Percentiles rank a stretch among this genome's conserved stretches.
Evolutionary conservation across 176 grass and related monocot species (phyloP).

Genomic region (Oryza meyeriana): DNA sequence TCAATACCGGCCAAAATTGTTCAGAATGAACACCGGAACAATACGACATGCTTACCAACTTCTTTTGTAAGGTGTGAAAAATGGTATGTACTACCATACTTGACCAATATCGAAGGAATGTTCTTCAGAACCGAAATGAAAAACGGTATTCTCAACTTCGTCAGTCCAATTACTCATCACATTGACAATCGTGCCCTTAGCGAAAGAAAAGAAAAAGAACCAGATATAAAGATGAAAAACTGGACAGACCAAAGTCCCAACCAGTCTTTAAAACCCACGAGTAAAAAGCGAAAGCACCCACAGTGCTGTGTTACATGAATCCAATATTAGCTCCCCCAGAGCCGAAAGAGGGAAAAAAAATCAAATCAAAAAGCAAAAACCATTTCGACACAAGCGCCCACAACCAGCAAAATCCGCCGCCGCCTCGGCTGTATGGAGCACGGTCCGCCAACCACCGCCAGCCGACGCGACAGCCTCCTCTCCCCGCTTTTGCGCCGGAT

Average conservation of each 20-base stretch:
- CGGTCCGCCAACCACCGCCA: neutral
- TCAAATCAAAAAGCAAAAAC: neutral
- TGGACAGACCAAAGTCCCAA: neutral
- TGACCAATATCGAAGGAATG: too few species aligned
- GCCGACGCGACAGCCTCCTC: neutral
- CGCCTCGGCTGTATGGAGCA: neutral
- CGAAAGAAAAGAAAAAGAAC: neutral
- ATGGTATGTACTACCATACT: too few species aligned
- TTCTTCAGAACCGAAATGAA: too few species aligned
- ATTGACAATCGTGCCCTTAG: neutral
- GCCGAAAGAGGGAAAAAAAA: neutral
- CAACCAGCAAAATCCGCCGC: neutral
- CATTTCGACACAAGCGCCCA: neutral
- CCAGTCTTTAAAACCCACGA: constrained; percentile 16
- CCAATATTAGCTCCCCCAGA: neutral
- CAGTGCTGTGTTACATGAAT: neutral
- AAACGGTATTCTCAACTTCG: neutral
- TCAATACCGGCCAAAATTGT: too few species aligned
- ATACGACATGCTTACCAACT: too few species aligned
- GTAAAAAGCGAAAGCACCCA: neutral
- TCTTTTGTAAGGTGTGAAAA: too few species aligned
- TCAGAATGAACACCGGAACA: too few species aligned
- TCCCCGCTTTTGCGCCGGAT: neutral
- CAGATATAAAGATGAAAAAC: neutral
- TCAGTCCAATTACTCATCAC: neutral